Percentiles rank a stretch among this genome's conserved stretches.
These are phyloP conservation scores for Tilletiaria anomala DNA, from an alignment of 1,284 basidiomycete genomes.

Conservation along the genomic window DNA sequence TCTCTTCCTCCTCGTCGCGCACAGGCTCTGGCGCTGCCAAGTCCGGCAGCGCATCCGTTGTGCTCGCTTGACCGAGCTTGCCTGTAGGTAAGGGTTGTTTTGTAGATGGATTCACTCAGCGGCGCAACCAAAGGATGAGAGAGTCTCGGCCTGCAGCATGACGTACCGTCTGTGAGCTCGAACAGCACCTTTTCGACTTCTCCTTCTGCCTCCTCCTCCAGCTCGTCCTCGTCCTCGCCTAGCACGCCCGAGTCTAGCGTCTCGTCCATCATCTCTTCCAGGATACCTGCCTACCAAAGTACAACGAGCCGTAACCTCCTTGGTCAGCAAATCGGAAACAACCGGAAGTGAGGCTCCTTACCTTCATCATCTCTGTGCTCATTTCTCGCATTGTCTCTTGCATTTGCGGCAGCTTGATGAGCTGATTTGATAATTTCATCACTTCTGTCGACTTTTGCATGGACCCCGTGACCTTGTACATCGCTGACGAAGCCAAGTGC, in stretches of 20 bases:
- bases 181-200: slow-evolving; percentile 95
- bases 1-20: slow-evolving; percentile 16
- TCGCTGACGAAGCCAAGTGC: slow-evolving; percentile 49
- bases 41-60: slow-evolving; percentile 22
- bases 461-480: slow-evolving; percentile 91
- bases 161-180: slow-evolving; percentile 87
- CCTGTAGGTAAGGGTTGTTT: slow-evolving; percentile 1
- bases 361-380: slow-evolving; percentile 97
- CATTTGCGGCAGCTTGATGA: slow-evolving; percentile 83
- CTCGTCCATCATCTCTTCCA: slow-evolving; percentile 43
- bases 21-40: slow-evolving; percentile 14
- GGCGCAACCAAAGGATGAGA: neutral
- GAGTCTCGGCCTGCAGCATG: too few species aligned
- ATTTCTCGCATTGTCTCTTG: slow-evolving; percentile 87
- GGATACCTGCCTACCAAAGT: slow-evolving; percentile 39
- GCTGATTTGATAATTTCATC: slow-evolving; percentile 88
- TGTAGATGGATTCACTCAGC: neutral
- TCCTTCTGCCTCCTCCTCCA: slow-evolving; percentile 90
- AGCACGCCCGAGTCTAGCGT: slow-evolving; percentile 41
- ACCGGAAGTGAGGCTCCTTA: neutral
- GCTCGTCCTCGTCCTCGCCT: slow-evolving; percentile 64
- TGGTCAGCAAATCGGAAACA: neutral
- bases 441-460: slow-evolving; percentile 96
- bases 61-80: slow-evolving; percentile 27
- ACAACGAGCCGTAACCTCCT: slow-evolving; percentile 1